Percentiles rank a stretch among this genome's conserved stretches.
phyloP scores from a whole-genome alignment of 2,329 filamentous ascomycete genomes.

The Dryadomyces quercus-mongolicae region DNA sequence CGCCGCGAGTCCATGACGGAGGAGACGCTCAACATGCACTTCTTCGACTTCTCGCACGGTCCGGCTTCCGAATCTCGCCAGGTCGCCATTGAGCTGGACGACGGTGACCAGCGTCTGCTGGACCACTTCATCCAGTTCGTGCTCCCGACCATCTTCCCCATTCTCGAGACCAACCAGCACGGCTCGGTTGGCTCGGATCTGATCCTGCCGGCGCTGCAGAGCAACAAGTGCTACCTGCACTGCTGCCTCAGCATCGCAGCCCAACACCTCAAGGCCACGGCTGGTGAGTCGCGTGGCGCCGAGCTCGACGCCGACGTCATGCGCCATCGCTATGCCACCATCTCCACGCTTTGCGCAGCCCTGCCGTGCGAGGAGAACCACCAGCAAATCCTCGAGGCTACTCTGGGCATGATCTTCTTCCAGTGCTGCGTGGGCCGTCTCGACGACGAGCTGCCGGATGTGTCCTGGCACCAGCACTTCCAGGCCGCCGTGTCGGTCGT shows the following conservation, averaged over 20 bases:
- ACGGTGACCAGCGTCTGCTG: conserved; percentile 73
- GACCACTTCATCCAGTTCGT: conserved; percentile 88
- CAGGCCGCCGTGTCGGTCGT: conserved; percentile 79
- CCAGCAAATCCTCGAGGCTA: conserved; percentile 80
- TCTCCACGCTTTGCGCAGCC: conserved; percentile 73
- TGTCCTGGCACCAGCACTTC: conserved; percentile 96
- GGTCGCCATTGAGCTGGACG: conserved; percentile 70
- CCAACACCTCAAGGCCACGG: conserved; percentile 77
- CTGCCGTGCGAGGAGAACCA: conserved; percentile 73
- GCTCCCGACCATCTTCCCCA: conserved; percentile 79
- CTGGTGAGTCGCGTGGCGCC: conserved; percentile 42
- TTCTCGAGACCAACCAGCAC: conserved; percentile 81
- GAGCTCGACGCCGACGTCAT: conserved; percentile 85
- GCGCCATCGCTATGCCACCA: conserved; percentile 79
- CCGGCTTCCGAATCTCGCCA: not conserved
- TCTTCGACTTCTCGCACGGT: conserved; percentile 70
- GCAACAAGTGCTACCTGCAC: conserved; percentile 87
- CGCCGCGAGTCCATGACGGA: conserved; percentile 55
- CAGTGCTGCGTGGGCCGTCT: conserved; percentile 82
- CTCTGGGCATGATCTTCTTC: conserved; percentile 91
- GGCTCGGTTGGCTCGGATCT: conserved; percentile 70
- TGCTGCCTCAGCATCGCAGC: conserved; percentile 91
- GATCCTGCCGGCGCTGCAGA: conserved; percentile 76
- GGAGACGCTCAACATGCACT: conserved; percentile 60
- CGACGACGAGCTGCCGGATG: conserved; percentile 76